Evolutionary conservation across 2,329 filamentous ascomycete genomes (phyloP).

Genomic region (Stenocarpella maydis): DNA sequence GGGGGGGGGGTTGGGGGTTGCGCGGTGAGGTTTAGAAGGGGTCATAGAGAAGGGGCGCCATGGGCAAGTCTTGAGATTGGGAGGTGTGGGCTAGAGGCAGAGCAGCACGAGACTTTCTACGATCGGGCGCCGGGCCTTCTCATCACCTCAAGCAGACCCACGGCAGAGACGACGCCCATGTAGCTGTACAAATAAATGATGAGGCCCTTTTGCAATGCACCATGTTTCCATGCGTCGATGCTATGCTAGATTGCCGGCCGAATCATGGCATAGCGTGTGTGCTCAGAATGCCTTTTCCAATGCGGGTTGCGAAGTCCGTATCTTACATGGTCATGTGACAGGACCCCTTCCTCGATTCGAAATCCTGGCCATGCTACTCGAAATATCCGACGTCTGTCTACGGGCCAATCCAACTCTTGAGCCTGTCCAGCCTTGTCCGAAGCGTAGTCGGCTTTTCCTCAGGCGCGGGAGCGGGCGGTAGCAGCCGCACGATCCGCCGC

Average conservation of each 20-base stretch:
- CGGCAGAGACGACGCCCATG: conserved; percentile 32
- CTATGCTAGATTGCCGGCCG: background rate
- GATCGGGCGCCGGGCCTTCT: background rate
- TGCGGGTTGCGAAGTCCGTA: conserved; percentile 2
- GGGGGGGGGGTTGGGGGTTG: background rate
- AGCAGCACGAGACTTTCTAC: background rate
- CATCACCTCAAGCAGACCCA: background rate
- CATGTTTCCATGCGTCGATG: background rate
- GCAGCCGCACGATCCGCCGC: background rate
- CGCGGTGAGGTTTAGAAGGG: background rate
- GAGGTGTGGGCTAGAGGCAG: background rate
- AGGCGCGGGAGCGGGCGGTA: background rate
- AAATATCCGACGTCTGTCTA: background rate
- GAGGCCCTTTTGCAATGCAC: background rate
- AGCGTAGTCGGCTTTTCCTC: background rate
- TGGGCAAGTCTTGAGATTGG: background rate
- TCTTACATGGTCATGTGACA: background rate
- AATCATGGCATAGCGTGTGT: background rate
- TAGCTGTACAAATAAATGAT: conserved; percentile 39
- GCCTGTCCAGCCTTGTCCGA: background rate
- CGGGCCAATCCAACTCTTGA: conserved; percentile 12
- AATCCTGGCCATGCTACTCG: background rate
- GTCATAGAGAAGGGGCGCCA: background rate
- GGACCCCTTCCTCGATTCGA: too few relatives aligned
- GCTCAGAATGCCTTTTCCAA: background rate